Evolutionary conservation across 2,329 filamentous ascomycete genomes (phyloP).

Genomic region (Chaetothyriales sp.): DNA sequence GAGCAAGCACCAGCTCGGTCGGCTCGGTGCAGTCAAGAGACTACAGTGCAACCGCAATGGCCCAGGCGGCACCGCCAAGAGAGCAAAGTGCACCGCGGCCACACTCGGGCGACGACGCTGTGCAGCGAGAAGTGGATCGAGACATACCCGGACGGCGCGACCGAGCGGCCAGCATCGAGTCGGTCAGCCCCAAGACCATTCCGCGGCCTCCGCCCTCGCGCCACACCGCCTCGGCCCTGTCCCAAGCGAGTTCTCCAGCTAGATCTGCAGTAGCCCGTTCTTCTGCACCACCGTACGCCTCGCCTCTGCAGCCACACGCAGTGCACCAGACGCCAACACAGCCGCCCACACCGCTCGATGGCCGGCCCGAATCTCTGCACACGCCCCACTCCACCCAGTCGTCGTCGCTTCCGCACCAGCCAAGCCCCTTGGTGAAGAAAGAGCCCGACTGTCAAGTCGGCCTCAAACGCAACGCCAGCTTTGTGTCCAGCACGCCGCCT

Average conservation of each 20-base stretch:
- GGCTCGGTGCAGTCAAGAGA: conserved; percentile 14
- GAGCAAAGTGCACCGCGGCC: conserved; percentile 13
- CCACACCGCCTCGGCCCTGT: not conserved
- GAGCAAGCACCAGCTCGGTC: conserved; percentile 5
- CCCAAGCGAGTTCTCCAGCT: not conserved
- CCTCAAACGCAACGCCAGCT: conserved; percentile 16
- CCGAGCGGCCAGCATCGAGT: conserved; percentile 11
- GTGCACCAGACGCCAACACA: not conserved
- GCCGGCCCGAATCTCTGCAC: conserved; percentile 2
- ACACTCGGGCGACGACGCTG: conserved; percentile 10
- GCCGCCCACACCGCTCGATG: conserved; percentile 6
- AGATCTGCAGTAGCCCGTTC: not conserved
- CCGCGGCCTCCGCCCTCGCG: conserved; percentile 14
- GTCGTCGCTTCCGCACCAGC: conserved; percentile 6
- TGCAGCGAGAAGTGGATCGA: not conserved
- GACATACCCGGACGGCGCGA: not conserved
- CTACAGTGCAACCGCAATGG: conserved; percentile 5
- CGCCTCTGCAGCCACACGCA: not conserved
- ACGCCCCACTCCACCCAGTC: conserved; percentile 12
- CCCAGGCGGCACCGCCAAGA: conserved; percentile 9
- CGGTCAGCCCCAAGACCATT: conserved; percentile 20
- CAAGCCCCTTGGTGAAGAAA: conserved; percentile 5
- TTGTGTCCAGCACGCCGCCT: conserved; percentile 11
- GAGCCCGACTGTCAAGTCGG: not conserved
- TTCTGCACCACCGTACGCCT: not conserved